Base-by-base conservation (phyloP, 441 rosid genomes). In the Kokia cookei region DNA sequence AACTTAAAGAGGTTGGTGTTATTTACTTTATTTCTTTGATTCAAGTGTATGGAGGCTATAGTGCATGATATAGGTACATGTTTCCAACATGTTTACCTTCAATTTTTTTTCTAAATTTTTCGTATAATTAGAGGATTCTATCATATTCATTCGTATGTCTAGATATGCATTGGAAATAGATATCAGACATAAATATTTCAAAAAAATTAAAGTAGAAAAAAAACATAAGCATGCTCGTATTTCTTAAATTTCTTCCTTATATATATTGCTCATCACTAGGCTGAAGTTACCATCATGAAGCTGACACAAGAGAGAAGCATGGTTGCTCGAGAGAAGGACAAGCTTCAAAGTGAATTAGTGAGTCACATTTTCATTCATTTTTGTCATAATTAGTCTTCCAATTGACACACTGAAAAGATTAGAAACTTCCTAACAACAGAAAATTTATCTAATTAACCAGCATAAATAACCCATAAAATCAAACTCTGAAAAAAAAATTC, bases 271-370 rank as follows among this genome's bases (percentile, higher is more conserved):
- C 19, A 22, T 48, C 75, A 76, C 60, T 82, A 86, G 92, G 88
- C 92, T 73, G 87, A 85, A 48, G 76, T 24, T 59, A 79, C 75
- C n/a, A 83, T 86, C 40, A 58, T 27, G 47, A 74, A 77, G 77
- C 78, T 88, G 71, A 78, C 69, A 12, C 83, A 84, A 58, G 92
- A 85, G 74, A 84, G 76, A 27, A 81, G 59, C 55, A 61, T 29
- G 72, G 74, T 63, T 13, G 59, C 35, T 50, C 75, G n/a, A 65
- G 87, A 86, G 73, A 88, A 77, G 73, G 81, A 86, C 47, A 64
- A 19, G 59, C 83, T 85, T 42, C 77, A 78, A 72, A 80, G 13
- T 5, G 86, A 86, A 45, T 4, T 83, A 72, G 88, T 84, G 75
- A 82, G 87, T 82, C 27, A 53, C 48, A 48, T 62, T 17, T 47